Percentiles rank a stretch among this genome's conserved stretches.
Evolutionary conservation across 148 eudicot species (phyloP).

Genomic region (Rhododendron ovatum): DNA sequence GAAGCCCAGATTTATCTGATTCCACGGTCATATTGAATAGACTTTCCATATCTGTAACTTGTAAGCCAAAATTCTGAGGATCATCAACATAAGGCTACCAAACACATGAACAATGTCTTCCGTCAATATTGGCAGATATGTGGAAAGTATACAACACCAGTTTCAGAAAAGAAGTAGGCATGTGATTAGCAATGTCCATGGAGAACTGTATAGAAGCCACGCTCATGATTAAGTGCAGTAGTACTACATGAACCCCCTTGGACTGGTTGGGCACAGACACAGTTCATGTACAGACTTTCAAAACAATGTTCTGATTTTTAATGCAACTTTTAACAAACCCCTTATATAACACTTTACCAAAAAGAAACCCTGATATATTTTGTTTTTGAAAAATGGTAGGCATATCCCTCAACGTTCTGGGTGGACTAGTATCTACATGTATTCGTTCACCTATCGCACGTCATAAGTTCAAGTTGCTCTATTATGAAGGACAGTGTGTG

Average conservation of each 20-base stretch:
- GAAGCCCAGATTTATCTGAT: slow-evolving; percentile 71
- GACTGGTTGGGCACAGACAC: not conserved
- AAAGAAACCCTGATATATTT: not conserved
- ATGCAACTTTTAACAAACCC: not conserved
- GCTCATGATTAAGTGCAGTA: not conserved
- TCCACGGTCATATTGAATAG: slow-evolving; percentile 61
- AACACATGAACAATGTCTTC: slow-evolving; percentile 9
- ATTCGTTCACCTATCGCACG: not conserved
- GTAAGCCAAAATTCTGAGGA: slow-evolving; percentile 72
- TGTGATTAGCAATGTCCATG: not conserved
- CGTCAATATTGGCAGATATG: not conserved
- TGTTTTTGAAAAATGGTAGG: not conserved
- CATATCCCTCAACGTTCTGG: not conserved
- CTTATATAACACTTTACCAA: not conserved
- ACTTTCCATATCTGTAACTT: slow-evolving; percentile 59
- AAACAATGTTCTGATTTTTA: not conserved
- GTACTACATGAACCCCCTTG: not conserved
- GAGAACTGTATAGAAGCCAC: not conserved
- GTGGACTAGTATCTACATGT: not conserved
- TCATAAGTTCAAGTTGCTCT: not conserved
- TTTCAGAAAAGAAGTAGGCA: not conserved
- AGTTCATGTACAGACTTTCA: not conserved
- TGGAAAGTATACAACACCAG: not conserved
- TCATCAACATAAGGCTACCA: slow-evolving; percentile 77
- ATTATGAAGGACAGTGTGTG: not conserved